These are phyloP conservation scores for Leptographium procerum DNA, from an alignment of 2,329 filamentous ascomycete species.

Conservation along the genomic window DNA sequence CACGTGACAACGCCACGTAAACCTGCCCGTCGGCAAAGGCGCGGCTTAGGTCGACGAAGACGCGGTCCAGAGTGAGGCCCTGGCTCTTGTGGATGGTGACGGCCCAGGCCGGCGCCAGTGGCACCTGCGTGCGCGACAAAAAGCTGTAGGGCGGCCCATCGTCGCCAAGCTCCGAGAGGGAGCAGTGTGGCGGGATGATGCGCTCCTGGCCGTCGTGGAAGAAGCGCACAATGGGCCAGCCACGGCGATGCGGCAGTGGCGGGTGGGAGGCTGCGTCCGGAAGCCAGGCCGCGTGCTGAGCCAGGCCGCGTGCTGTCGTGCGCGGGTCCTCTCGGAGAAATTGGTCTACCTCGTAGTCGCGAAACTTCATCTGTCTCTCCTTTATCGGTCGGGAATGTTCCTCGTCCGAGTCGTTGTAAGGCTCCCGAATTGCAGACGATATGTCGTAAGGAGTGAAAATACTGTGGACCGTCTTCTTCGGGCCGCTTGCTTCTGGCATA, in stretches of 20 bases:
- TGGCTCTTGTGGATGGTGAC: conserved; percentile 53
- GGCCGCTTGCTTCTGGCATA: too few relatives aligned
- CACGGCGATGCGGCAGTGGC: not conserved
- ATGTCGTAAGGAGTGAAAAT: too few relatives aligned
- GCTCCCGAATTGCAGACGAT: too few relatives aligned
- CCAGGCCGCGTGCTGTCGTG: too few relatives aligned
- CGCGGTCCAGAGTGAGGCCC: conserved; percentile 49
- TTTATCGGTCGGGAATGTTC: too few relatives aligned
- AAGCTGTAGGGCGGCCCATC: conserved; percentile 30
- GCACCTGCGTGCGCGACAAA: conserved; percentile 48
- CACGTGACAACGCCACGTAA: conserved; percentile 52
- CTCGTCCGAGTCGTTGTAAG: too few relatives aligned
- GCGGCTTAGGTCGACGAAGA: conserved; percentile 39
- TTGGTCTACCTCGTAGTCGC: not conserved
- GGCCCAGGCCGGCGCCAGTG: conserved; percentile 48
- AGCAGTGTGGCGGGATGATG: conserved; percentile 40
- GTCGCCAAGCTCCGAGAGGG: conserved; percentile 33
- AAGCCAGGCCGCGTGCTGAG: too few relatives aligned
- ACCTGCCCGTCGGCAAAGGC: conserved; percentile 47
- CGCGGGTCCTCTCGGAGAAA: too few relatives aligned
- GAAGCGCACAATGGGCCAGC: conserved; percentile 8
- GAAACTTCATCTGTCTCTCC: too few relatives aligned
- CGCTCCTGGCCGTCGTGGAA: conserved; percentile 36
- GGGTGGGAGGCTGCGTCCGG: too few relatives aligned
- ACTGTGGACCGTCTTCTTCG: too few relatives aligned